Base-by-base conservation (phyloP, 371 early-diverging fungal species). In the Blakeslea trispora region DNA sequence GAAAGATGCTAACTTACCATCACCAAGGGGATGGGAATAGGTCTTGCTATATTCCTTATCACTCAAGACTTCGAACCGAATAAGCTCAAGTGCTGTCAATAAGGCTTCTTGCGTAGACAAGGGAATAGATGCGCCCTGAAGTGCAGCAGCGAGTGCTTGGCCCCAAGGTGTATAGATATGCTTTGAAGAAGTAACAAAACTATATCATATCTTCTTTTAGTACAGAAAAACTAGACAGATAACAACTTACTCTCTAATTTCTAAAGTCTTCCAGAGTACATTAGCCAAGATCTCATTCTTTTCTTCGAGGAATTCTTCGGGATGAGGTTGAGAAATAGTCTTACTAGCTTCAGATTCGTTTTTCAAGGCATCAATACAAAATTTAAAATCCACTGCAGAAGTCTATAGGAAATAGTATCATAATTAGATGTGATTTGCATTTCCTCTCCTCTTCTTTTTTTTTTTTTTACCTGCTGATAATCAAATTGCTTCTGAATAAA, bases 41-140 rank as follows among this genome's bases (percentile, higher is more conserved):
- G 70, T 69, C 50, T 72, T 77, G 50, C 79, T 77, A 53, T 79
- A 86, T 9, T 75, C 69, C 19, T 74, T 75, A 31, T 74, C 66
- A 15, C 77, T 81, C 47, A 89, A 57, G 10, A 82, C 68, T 24
- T 79, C 79, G 45, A 81, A 75, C 24, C 84, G 77, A 50, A 87
- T 72, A 39, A 87, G 52, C 54, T 87, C 89, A 45, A 85, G 58
- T 8, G 86, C 87, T 23, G 78, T 66, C 50, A 86, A 68, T 15
- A 84, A 61, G 14, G 81, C 78, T 61, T 85, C 86, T 64, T 82
- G 85, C 13, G 67, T 69, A 1, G 59, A 23, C 28, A 28, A 17
- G 7, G 28, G 28, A 5, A 28, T 7, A 28, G 28, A 28, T 28
- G 7, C n/a, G n/a, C 28, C 28, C 7, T 28, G 5, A 28, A 28